Conservation (phyloP, 306 rosid genomes). For the Citrullus amarus region DNA sequence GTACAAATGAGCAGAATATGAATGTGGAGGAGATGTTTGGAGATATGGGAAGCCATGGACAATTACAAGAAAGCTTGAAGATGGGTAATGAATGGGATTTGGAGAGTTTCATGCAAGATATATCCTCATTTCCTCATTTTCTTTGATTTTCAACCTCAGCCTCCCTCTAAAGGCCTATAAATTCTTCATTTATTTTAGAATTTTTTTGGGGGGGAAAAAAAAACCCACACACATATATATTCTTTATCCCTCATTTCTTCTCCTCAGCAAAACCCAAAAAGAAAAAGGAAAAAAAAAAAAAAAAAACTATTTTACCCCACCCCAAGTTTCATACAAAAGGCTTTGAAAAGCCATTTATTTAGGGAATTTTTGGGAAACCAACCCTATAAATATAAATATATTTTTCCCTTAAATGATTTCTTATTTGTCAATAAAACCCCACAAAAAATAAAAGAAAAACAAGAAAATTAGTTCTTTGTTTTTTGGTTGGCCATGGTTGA, state of each 20-base stretch:
- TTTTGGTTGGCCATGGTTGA: neutral
- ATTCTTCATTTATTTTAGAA: conserved; percentile 14
- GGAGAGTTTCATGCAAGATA: conserved; percentile 81
- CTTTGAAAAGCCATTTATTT: neutral
- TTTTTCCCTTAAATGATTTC: neutral
- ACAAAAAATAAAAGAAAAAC: neutral
- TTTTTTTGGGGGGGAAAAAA: neutral
- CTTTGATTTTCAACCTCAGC: conserved; percentile 35
- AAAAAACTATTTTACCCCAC: neutral
- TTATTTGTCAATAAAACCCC: conserved; percentile 3
- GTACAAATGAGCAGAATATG: conserved; percentile 21
- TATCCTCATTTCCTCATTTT: conserved; percentile 51
- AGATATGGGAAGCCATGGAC: conserved; percentile 21
- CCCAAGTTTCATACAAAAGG: neutral
- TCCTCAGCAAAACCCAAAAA: neutral
- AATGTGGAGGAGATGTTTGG: conserved; percentile 31
- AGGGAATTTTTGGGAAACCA: conserved; percentile 1
- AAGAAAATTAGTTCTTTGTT: neutral
- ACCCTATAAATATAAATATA: neutral
- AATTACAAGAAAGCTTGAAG: conserved; percentile 47
- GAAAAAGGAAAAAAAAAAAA: neutral
- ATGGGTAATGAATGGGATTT: conserved; percentile 83
- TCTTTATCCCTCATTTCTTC: neutral
- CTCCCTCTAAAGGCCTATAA: neutral
- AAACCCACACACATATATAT: neutral